Percentiles rank a stretch among this genome's conserved stretches.
phyloP scores from a whole-genome alignment of 495 filamentous ascomycete species.

The Aspergillus baeticus region DNA sequence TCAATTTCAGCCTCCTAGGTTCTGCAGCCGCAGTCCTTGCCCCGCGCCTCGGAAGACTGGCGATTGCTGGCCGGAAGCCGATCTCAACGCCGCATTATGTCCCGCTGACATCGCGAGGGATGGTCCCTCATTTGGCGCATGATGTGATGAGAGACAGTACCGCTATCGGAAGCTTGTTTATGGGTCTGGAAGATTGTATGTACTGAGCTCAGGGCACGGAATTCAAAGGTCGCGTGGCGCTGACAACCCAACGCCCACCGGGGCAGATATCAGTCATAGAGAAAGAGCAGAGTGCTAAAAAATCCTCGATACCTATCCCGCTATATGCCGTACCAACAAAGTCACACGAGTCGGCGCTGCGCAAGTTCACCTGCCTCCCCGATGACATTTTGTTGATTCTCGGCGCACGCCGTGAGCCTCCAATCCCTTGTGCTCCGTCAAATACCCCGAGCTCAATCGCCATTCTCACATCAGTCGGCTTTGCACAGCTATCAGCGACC shows the following conservation, averaged over 20 bases:
- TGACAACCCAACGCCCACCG: constrained; percentile 30
- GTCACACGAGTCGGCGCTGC: constrained; percentile 53
- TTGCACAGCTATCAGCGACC: constrained; percentile 61
- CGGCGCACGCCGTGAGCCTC: constrained; percentile 73
- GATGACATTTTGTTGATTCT: constrained; percentile 65
- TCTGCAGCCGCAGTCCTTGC: constrained; percentile 29
- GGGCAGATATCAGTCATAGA: constrained; percentile 69
- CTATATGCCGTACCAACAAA: constrained; percentile 46
- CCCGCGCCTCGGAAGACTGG: constrained; percentile 62
- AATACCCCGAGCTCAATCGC: constrained; percentile 74
- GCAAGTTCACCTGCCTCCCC: constrained; percentile 67
- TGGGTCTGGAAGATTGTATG: constrained; percentile 93
- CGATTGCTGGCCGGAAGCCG: constrained; percentile 54
- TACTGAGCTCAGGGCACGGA: constrained; percentile 14
- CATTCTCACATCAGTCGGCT: constrained; percentile 81
- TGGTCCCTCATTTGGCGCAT: constrained; percentile 81
- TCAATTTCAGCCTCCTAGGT: constrained; percentile 34
- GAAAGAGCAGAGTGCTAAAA: constrained; percentile 42
- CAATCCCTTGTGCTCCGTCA: constrained; percentile 66
- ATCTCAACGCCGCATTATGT: constrained; percentile 82
- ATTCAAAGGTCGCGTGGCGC: constrained; percentile 1
- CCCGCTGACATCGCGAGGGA: constrained; percentile 75
- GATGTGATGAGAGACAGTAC: constrained; percentile 72
- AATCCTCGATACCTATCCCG: constrained; percentile 44
- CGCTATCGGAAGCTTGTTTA: constrained; percentile 65